Evolutionary conservation across 148 eudicot genomes (phyloP).

Genomic region (Rheum nobile): DNA sequence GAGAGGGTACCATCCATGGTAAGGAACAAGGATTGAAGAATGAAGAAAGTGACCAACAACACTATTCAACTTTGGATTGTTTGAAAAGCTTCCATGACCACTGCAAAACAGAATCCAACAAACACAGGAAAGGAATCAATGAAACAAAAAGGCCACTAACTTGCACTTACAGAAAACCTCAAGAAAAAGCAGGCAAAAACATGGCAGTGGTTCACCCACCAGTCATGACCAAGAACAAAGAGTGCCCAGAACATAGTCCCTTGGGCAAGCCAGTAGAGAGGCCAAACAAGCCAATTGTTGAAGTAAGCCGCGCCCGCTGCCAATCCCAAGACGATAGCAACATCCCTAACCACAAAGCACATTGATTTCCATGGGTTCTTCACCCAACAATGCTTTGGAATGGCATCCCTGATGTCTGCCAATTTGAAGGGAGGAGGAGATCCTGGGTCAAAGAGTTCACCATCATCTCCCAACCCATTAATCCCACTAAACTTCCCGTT

Average conservation of each 20-base stretch:
- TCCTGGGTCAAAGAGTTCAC: conserved; percentile 30
- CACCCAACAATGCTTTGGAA: conserved; percentile 81
- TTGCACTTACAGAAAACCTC: background rate
- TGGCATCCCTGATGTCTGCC: conserved; percentile 43
- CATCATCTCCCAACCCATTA: conserved; percentile 10
- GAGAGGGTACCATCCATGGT: conserved; percentile 65
- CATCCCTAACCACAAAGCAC: conserved; percentile 63
- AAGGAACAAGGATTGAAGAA: conserved; percentile 78
- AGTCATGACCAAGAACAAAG: conserved; percentile 89
- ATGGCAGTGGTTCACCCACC: conserved; percentile 19
- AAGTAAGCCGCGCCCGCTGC: conserved; percentile 42
- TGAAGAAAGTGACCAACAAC: conserved; percentile 65
- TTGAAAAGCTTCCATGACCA: conserved; percentile 90
- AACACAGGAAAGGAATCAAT: background rate
- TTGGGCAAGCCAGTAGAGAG: conserved; percentile 72
- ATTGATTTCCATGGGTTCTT: conserved; percentile 71
- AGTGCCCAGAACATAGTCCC: conserved; percentile 84
- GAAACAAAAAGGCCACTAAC: background rate
- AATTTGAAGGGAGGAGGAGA: conserved; percentile 51
- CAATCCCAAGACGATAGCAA: conserved; percentile 49
- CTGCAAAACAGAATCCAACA: conserved; percentile 20
- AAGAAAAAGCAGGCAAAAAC: background rate
- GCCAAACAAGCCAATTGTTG: conserved; percentile 64
- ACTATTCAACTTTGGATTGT: conserved; percentile 48
- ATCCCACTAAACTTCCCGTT: conserved; percentile 11